Conservation (phyloP, 2,329 filamentous ascomycete species). For the Trichoderma arundinaceum region DNA sequence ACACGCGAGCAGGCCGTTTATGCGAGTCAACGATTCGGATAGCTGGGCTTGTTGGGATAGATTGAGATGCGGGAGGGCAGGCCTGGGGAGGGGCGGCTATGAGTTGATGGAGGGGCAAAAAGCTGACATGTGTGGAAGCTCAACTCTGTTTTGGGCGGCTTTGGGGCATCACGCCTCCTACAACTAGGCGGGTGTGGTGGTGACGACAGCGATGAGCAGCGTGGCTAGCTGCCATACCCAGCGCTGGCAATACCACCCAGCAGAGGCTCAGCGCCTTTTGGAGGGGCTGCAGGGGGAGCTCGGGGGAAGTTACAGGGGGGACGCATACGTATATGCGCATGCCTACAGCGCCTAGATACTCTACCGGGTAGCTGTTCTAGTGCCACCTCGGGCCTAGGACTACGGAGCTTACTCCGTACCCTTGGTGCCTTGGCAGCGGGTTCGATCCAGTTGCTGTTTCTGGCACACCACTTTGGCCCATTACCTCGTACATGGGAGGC, state of each 20-base stretch:
- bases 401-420: neutral
- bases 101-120: constrained; percentile 36
- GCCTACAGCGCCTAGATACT: too few relatives aligned
- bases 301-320: neutral
- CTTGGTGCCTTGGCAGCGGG: too few relatives aligned
- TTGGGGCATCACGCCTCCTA: constrained; percentile 1
- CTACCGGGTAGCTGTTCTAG: neutral
- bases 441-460: neutral
- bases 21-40: constrained; percentile 6
- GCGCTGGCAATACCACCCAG: too few relatives aligned
- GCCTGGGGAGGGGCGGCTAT: constrained; percentile 6
- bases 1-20: constrained; percentile 13
- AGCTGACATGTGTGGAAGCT: neutral
- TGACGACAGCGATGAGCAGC: constrained; percentile 35
- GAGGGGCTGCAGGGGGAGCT: too few relatives aligned
- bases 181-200: constrained; percentile 33
- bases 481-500: too few relatives aligned
- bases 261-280: neutral
- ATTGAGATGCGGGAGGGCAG: constrained; percentile 20
- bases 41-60: neutral
- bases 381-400: neutral
- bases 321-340: too few relatives aligned
- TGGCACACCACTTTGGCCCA: neutral
- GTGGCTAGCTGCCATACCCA: too few relatives aligned
- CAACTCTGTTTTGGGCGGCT: neutral